Evolutionary conservation across 495 filamentous ascomycete species (phyloP), one percentile per base, ranked within the genome.

Genomic region (Penicillium pulvis): DNA sequence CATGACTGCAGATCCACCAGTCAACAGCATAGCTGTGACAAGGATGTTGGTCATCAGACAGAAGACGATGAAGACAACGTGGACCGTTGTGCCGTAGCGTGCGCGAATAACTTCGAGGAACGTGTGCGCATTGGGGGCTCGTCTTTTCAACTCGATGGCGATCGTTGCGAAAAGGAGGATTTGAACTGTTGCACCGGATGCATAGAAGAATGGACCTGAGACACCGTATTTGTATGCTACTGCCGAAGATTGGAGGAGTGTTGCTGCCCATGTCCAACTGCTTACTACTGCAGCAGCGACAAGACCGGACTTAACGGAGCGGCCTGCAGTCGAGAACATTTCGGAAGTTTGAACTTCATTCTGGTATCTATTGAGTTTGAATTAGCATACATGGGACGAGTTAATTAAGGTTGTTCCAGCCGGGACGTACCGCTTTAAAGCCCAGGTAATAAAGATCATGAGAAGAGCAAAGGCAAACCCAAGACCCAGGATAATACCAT

Each of bases 211-310:
- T 1, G 93, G 92, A 0, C 93, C 93, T 1, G 90, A 93, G 42
- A 97, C 88, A 56, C 93, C 93, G 68, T 98, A 98, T 55, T 86
- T 79, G 74, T 97, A 98, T 60, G 93, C 92, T 48, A 98, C 90
- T 30, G 86, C 86, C 11, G 91, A 88, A n/a, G 85, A 89, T 70
- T 97, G 93, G n/a, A 78, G 69, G 26, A 76, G 73, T 24, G 75
- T 80, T 30, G 78, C 79, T 26, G 76, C 78, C 91, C 92, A 97
- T 8, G 93, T 97, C 93, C 93, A 98, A 43, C 88, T 92, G 58
- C 89, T 93, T 19, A 97, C 93, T 41, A 97, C 93, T n/a, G 93
- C 93, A 30, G 90, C 89, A 4, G 91, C 91, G n/a, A 97, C 93
- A 17, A 98, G 79, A 50, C 93, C 93, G 12, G 91, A 93, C 66